Conservation (phyloP, 1,139 yeast species). For the Suhomyces ambrosiae region DNA sequence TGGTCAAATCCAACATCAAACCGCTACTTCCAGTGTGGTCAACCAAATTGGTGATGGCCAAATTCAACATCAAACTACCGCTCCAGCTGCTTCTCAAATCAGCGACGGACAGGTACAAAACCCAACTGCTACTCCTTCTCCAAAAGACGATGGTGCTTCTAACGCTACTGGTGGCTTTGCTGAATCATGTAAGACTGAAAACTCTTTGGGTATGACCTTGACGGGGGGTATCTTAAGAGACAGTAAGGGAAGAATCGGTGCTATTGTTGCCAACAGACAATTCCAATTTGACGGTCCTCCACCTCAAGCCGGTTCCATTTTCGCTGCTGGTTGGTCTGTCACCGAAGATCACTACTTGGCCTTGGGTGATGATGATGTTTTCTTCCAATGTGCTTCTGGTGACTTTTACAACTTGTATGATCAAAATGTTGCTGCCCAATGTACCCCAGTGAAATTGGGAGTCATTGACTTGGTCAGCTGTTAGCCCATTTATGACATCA, state of each 20-base stretch:
- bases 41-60: constrained; percentile 59
- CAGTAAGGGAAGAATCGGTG: constrained; percentile 39
- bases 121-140: constrained; percentile 18
- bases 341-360: constrained; percentile 68
- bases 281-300: constrained; percentile 51
- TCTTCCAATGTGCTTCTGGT: constrained; percentile 83
- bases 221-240: constrained; percentile 34
- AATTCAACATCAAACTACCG: constrained; percentile 48
- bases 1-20: constrained; percentile 56
- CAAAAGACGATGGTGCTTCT: constrained; percentile 2
- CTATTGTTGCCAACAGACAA: constrained; percentile 49
- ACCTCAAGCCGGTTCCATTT: constrained; percentile 46
- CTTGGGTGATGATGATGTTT: constrained; percentile 61
- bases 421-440: constrained; percentile 64
- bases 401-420: constrained; percentile 82
- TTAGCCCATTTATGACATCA: constrained; percentile 27
- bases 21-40: constrained; percentile 41
- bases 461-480: constrained; percentile 66
- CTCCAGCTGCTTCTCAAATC: constrained; percentile 33
- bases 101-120: constrained; percentile 42
- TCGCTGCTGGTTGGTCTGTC: constrained; percentile 83
- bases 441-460: constrained; percentile 63
- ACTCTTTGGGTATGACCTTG: constrained; percentile 34
- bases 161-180: constrained; percentile 4
- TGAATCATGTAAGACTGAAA: constrained; percentile 29